phyloP scores from a whole-genome alignment of 306 rosid species.

The Quercus aquifolioides region DNA sequence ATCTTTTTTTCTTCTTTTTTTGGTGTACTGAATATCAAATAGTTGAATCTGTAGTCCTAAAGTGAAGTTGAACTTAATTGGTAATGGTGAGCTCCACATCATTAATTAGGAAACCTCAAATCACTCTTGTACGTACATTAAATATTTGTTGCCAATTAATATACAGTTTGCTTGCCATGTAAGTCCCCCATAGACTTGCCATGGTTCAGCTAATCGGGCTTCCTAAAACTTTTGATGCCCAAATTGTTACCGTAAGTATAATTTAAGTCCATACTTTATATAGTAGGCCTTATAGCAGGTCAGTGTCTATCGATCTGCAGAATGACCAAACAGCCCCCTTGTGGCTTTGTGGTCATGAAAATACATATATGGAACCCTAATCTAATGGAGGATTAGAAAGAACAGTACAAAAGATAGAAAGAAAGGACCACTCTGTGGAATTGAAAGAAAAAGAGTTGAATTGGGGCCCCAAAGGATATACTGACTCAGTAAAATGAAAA shows the following conservation, averaged over 20 bases:
- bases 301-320: not conserved
- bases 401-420: not conserved
- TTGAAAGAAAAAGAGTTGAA: not conserved
- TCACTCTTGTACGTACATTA: not conserved
- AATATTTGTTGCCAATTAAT: not conserved
- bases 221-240: not conserved
- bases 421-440: not conserved
- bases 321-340: not conserved
- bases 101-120: not conserved
- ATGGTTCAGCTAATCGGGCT: not conserved
- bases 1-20: no score
- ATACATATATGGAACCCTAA: not conserved
- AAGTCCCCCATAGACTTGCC: not conserved
- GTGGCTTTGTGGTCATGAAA: not conserved
- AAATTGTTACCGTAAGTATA: not conserved
- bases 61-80: not conserved
- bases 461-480: not conserved
- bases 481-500: not conserved
- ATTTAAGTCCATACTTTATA: not conserved
- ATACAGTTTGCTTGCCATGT: not conserved
- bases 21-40: no score
- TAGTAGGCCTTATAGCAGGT: not conserved
- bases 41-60: no score
- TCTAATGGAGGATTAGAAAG: not conserved
- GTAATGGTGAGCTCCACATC: not conserved